These are phyloP conservation scores for Colletotrichum cereale DNA, from an alignment of 2,329 filamentous ascomycete species.

Conservation along the genomic window DNA sequence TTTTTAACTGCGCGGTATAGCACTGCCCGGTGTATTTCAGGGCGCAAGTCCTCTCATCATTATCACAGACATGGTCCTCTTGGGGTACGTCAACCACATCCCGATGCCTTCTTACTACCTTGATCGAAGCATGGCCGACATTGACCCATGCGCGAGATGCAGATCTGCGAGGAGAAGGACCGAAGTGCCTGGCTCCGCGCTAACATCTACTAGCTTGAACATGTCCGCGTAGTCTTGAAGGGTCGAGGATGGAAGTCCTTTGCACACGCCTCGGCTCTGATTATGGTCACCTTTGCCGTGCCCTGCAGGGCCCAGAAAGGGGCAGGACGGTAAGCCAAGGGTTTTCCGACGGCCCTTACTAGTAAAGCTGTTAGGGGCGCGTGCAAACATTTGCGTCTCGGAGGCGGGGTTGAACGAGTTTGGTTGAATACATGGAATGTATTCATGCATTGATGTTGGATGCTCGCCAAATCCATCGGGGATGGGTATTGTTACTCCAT, in stretches of 20 bases:
- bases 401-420: too few species aligned
- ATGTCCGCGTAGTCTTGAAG: background rate
- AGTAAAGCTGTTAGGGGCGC: too few species aligned
- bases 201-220: background rate
- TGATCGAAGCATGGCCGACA: background rate
- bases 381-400: too few species aligned
- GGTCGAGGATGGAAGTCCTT: background rate
- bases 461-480: background rate
- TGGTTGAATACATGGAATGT: too few species aligned
- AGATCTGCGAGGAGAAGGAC: constrained; percentile 4
- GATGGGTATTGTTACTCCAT: constrained; percentile 1
- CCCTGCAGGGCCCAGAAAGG: background rate
- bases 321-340: background rate
- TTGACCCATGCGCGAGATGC: background rate
- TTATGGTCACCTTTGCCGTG: background rate
- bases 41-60: constrained; percentile 3
- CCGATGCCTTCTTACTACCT: background rate
- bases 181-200: background rate
- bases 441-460: too few species aligned
- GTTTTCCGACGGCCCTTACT: background rate
- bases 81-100: too few species aligned
- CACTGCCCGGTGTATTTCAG: background rate
- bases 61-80: background rate
- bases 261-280: background rate
- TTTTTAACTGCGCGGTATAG: background rate